A percentile compares a stretch with the other conserved stretches of the same genome.
These are phyloP conservation scores for Pichia deserticola DNA, from an alignment of 805 yeast species.

Conservation along the genomic window DNA sequence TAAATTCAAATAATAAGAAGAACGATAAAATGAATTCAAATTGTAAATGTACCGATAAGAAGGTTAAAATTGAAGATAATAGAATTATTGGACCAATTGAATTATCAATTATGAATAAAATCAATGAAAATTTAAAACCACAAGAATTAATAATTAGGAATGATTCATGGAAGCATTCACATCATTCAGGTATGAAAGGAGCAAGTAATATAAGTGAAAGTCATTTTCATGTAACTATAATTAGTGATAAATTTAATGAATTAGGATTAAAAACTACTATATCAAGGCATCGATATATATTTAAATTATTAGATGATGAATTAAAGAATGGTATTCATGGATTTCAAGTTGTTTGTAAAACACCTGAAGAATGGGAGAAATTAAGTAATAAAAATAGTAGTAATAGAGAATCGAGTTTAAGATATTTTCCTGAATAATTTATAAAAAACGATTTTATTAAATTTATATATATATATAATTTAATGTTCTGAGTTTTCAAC, in stretches of 20 bases:
- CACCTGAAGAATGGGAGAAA: constrained; percentile 47
- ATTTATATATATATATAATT: not conserved
- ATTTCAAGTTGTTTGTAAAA: constrained; percentile 74
- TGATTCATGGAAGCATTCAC: constrained; percentile 84
- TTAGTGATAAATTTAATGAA: constrained; percentile 57
- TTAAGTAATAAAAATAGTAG: not conserved
- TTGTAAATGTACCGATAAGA: constrained; percentile 9
- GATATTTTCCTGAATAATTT: not conserved
- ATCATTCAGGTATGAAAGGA: constrained; percentile 75
- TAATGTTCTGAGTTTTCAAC: constrained; percentile 46
- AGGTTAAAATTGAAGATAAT: constrained; percentile 19
- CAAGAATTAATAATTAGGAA: constrained; percentile 48
- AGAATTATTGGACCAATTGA: constrained; percentile 37
- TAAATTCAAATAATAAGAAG: too few species aligned
- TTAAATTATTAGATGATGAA: constrained; percentile 63
- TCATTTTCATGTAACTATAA: constrained; percentile 71
- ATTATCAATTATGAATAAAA: constrained; percentile 36
- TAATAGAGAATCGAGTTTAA: not conserved
- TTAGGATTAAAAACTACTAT: constrained; percentile 47
- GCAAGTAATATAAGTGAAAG: constrained; percentile 69
- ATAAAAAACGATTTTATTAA: not conserved
- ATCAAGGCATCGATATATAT: constrained; percentile 70
- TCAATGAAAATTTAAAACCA: constrained; percentile 38
- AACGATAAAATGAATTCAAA: not conserved
- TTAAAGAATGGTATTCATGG: constrained; percentile 69